Percentiles rank a stretch among this genome's conserved stretches.
Evolutionary conservation across 208 protist species (phyloP).

Genomic region (Leishmania major): DNA sequence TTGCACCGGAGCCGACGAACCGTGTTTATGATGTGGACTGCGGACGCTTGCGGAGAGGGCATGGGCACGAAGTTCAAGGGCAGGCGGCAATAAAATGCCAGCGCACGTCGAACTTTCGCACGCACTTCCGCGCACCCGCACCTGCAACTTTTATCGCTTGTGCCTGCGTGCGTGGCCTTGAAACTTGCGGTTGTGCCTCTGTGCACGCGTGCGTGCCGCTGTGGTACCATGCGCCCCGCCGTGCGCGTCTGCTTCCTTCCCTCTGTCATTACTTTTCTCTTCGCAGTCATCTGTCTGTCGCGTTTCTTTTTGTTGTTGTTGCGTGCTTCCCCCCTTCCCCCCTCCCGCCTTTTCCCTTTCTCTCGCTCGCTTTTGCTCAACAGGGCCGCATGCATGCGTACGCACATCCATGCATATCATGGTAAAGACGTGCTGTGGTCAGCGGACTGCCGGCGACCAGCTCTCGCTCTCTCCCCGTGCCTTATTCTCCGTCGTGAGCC

Average conservation of each 20-base stretch:
- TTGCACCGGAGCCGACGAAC: no score
- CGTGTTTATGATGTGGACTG: no score
- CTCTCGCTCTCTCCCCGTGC: background rate
- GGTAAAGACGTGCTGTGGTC: background rate
- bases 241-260: no score
- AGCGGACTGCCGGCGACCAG: background rate
- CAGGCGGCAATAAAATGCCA: background rate
- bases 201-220: background rate
- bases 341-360: background rate
- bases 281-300: no score
- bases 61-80: no score
- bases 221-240: no score
- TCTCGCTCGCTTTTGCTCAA: no score
- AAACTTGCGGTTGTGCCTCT: background rate
- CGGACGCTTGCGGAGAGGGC: no score
- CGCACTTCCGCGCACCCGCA: background rate
- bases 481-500: background rate
- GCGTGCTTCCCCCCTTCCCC: background rate
- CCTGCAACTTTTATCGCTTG: background rate
- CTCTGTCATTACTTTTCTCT: no score
- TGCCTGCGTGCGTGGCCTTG: background rate
- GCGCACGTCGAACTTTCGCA: background rate
- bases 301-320: no score
- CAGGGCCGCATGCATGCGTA: no score
- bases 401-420: background rate